Conservation (phyloP, 129 eudicot genomes). For the Flaveria bidentis region DNA sequence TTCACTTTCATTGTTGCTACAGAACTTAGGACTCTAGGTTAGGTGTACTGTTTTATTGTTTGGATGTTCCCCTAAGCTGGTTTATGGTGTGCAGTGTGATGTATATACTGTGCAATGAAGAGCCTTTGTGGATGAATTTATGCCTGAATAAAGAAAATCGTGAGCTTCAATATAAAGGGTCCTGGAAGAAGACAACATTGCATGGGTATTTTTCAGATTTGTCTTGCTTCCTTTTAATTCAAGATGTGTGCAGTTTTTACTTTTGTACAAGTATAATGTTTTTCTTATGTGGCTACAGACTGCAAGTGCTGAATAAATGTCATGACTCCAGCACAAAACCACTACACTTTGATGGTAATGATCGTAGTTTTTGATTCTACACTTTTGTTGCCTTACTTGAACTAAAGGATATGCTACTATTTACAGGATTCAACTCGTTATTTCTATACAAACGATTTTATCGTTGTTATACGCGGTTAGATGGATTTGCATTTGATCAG, state of each 20-base stretch:
- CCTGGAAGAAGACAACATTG: constrained; percentile 90
- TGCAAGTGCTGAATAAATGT: constrained; percentile 46
- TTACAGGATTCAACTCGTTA: constrained; percentile 81
- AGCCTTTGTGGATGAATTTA: constrained; percentile 94
- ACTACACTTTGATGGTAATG: constrained; percentile 70
- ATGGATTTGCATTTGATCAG: constrained; percentile 78
- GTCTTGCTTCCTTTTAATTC: constrained; percentile 9
- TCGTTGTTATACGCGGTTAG: constrained; percentile 74
- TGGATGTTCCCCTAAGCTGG: constrained; percentile 9
- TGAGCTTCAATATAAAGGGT: constrained; percentile 72
- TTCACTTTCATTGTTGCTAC: too few relatives aligned
- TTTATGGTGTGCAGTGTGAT: constrained; percentile 67
- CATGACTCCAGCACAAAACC: constrained; percentile 45
- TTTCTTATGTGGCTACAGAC: constrained; percentile 41
- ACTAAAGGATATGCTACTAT: constrained; percentile 4
- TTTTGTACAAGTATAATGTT: constrained; percentile 17
- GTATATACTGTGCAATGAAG: constrained; percentile 97
- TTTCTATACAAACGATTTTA: constrained; percentile 82
- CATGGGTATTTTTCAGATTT: constrained; percentile 53
- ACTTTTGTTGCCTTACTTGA: constrained; percentile 14
- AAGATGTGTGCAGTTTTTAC: constrained; percentile 10
- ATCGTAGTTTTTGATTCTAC: constrained; percentile 4
- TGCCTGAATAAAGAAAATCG: constrained; percentile 70
- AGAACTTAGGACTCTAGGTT: too few relatives aligned
- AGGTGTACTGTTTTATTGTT: not conserved